Conservation (phyloP, 345 rosid species). For the Bruguiera sexangula region DNA sequence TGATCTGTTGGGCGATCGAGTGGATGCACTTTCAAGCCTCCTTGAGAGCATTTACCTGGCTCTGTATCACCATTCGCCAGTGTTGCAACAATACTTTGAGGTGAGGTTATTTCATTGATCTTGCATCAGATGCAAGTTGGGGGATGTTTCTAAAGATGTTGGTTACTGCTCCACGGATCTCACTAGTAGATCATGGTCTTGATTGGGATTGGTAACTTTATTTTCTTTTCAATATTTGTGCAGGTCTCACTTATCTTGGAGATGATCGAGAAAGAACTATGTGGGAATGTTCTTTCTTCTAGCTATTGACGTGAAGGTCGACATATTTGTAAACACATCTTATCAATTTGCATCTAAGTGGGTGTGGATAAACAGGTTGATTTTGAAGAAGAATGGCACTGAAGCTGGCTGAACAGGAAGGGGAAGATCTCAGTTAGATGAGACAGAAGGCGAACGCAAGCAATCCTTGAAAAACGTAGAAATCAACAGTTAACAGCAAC, state of each 20-base stretch:
- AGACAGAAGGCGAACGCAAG: too few species aligned
- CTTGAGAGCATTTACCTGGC: constrained; percentile 50
- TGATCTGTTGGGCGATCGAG: constrained; percentile 83
- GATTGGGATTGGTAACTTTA: neutral
- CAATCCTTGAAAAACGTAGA: too few species aligned
- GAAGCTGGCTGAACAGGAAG: too few species aligned
- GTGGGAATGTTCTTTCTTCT: neutral
- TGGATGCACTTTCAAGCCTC: constrained; percentile 44
- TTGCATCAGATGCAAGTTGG: neutral
- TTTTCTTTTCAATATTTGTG: neutral
- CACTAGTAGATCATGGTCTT: neutral
- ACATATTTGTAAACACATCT: too few species aligned
- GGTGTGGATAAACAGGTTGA: too few species aligned
- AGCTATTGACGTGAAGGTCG: too few species aligned
- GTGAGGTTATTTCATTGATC: constrained; percentile 29
- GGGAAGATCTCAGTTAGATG: too few species aligned
- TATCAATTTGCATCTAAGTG: too few species aligned
- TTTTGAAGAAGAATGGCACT: too few species aligned
- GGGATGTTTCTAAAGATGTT: neutral
- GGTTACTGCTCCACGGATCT: neutral
- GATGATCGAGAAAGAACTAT: constrained; percentile 51
- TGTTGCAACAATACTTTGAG: constrained; percentile 42
- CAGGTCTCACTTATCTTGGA: constrained; percentile 56
- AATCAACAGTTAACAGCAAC: too few species aligned
- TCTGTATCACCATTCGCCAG: constrained; percentile 38